Evolutionary conservation across 805 yeast species (phyloP).

Genomic region (Candida krabiensis): DNA sequence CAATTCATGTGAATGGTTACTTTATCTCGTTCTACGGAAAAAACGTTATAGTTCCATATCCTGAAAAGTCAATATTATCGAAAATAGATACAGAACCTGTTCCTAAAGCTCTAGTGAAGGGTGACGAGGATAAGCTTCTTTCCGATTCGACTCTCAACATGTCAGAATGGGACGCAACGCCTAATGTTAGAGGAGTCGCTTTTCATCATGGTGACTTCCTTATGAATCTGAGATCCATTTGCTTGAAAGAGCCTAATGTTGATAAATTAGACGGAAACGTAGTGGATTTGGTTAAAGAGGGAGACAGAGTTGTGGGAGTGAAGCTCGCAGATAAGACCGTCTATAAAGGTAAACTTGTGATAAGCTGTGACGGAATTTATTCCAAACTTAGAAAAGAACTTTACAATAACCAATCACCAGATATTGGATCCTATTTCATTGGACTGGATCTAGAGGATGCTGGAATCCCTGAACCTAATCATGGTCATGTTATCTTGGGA

Average conservation of each 20-base stretch:
- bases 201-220: constrained; percentile 93
- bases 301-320: constrained; percentile 71
- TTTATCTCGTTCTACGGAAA: constrained; percentile 67
- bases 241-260: constrained; percentile 67
- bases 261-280: constrained; percentile 83
- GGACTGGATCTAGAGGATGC: constrained; percentile 79
- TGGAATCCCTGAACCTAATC: constrained; percentile 65
- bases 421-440: constrained; percentile 78
- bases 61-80: constrained; percentile 54
- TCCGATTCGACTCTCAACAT: constrained; percentile 50
- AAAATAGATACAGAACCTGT: constrained; percentile 46
- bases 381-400: constrained; percentile 85
- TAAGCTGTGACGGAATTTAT: constrained; percentile 91
- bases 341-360: constrained; percentile 62
- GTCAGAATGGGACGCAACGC: constrained; percentile 58
- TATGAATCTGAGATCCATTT: constrained; percentile 70
- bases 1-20: constrained; percentile 78
- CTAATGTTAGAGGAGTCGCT: constrained; percentile 70
- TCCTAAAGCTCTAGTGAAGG: constrained; percentile 54
- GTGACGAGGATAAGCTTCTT: constrained; percentile 53
- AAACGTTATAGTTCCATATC: constrained; percentile 65
- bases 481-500: constrained; percentile 91
- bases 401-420: constrained; percentile 59
- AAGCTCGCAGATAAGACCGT: constrained; percentile 47
- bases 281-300: constrained; percentile 58